phyloP scores from a whole-genome alignment of 2,329 filamentous ascomycete genomes.

The Colletotrichum echinochloae region DNA sequence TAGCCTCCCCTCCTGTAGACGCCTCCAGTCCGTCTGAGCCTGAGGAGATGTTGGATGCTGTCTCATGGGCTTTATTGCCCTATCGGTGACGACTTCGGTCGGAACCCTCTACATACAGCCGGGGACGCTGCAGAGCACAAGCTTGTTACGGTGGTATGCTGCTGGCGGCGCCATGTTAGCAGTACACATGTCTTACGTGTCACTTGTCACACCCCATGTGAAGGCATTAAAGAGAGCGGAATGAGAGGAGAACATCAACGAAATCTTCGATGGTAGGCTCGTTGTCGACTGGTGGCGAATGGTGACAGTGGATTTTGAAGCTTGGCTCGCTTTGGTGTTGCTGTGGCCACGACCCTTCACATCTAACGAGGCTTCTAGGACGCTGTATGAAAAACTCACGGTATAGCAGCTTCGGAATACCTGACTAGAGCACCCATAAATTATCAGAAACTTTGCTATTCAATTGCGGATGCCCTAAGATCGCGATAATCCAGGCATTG shows the following conservation, averaged over 20 bases:
- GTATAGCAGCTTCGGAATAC: neutral
- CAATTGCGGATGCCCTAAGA: neutral
- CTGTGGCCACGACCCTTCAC: neutral
- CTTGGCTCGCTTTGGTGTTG: conserved; percentile 12
- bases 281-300: conserved; percentile 8
- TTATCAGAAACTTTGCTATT: neutral
- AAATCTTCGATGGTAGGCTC: conserved; percentile 11
- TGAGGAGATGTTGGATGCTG: too few species aligned
- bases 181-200: conserved; percentile 49
- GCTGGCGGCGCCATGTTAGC: conserved; percentile 47
- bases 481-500: neutral
- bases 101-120: neutral
- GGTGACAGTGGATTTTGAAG: conserved; percentile 11
- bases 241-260: neutral
- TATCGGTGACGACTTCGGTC: neutral
- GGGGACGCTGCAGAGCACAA: neutral
- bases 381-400: neutral
- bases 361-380: neutral
- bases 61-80: conserved; percentile 3
- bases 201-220: conserved; percentile 32
- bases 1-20: too few species aligned
- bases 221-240: neutral
- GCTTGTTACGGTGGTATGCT: conserved; percentile 47
- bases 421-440: neutral
- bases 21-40: too few species aligned